Base-by-base conservation (phyloP, 768 basidiomycete species). In the Naematelia encephala region DNA sequence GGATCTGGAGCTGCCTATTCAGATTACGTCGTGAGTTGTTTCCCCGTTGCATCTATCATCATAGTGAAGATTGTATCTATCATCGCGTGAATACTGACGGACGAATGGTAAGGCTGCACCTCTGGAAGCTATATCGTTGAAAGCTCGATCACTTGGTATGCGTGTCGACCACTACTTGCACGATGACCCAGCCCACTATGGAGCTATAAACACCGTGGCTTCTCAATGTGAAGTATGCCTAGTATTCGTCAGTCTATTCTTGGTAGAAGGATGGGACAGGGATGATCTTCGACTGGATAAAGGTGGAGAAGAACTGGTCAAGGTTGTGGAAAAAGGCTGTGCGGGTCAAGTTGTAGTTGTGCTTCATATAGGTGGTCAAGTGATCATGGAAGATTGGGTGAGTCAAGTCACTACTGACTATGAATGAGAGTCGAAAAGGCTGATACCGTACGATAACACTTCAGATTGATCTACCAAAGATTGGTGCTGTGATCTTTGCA, bases 381-480 rank as follows among this genome's bases (percentile, higher is more conserved):
- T 70, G 11, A 48, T 73, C 22, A 53, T 70, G 2, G 72, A 73
- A 46, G 69, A 73, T 30, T 73, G 72, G 72, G 67, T 72, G 39
- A 51, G 70, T 64, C 5, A 21, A 3, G 4, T 29, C 22, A 22
- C 30, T 12, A 26, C 14, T 48, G 21, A n/a, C n/a, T 13, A n/a
- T n/a, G n/a, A n/a, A n/a, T n/a, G n/a, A n/a, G n/a, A n/a, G n/a
- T n/a, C n/a, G n/a, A n/a, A n/a, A n/a, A n/a, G n/a, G n/a, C n/a
- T n/a, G n/a, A n/a, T n/a, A n/a, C n/a, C n/a, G n/a, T n/a, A n/a
- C n/a, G n/a, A n/a, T n/a, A n/a, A 22, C 28, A 1, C 12, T 10
- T 28, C 39, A 71, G 74, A 67, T 76, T 21, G 69, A 77, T 48
- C 49, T 76, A 42, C 74, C 74, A 2, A 78, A 77, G 43, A 70